Percentiles rank a stretch among this genome's conserved stretches.
Conservation (phyloP, 164 flowering plant species). For the Liquidambar formosana region DNA sequence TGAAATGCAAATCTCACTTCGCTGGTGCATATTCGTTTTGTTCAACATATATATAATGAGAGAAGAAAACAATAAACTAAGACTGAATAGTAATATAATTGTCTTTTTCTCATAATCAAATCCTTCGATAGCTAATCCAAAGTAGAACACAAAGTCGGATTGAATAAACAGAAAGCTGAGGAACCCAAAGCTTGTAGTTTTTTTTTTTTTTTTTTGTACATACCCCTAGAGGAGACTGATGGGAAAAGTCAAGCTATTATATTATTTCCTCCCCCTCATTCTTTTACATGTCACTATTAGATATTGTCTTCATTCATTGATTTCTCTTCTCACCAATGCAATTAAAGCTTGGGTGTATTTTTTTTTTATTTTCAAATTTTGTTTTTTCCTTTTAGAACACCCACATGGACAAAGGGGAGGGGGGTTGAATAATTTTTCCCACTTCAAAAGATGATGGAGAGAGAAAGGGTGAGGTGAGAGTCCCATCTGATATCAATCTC, state of each 20-base stretch:
- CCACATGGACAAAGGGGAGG: constrained; percentile 9
- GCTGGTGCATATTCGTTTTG: not conserved
- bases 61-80: not conserved
- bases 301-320: constrained; percentile 24
- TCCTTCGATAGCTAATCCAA: too few species aligned
- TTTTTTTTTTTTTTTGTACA: constrained; percentile 9
- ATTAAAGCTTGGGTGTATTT: not conserved
- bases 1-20: not conserved
- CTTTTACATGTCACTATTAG: constrained; percentile 1
- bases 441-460: constrained; percentile 21
- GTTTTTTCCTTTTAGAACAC: constrained; percentile 9
- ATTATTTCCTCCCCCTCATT: too few species aligned
- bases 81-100: too few species aligned
- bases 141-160: constrained; percentile 2
- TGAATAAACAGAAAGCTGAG: constrained; percentile 32
- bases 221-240: constrained; percentile 25
- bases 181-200: constrained; percentile 27
- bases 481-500: constrained; percentile 31
- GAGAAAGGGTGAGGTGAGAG: constrained; percentile 11
- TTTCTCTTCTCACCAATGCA: constrained; percentile 18
- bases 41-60: too few species aligned
- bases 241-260: constrained; percentile 35
- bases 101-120: too few species aligned
- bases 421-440: constrained; percentile 33
- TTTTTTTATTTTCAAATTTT: too few species aligned